These are phyloP conservation scores for Chernovozyma sophiae-reginae DNA, from an alignment of 1,139 yeast genomes.

Conservation along the genomic window DNA sequence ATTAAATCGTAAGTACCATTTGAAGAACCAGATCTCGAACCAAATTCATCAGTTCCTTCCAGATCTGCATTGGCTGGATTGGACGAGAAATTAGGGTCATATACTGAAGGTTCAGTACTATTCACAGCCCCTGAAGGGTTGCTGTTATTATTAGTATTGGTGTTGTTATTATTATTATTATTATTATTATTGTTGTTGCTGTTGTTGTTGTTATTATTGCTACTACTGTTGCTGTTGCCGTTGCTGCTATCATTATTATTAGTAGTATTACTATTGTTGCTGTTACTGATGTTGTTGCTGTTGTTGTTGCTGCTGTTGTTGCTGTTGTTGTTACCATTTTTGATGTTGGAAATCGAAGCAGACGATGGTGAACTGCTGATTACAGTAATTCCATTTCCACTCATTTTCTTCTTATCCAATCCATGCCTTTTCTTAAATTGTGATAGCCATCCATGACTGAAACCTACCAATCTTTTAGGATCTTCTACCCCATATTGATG, in stretches of 20 bases:
- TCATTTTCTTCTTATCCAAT: slow-evolving; percentile 36
- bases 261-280: neutral
- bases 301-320: neutral
- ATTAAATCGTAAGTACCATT: slow-evolving; percentile 20
- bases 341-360: slow-evolving; percentile 1
- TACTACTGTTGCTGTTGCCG: neutral
- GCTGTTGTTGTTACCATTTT: slow-evolving; percentile 5
- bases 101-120: neutral
- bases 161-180: neutral
- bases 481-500: slow-evolving; percentile 56
- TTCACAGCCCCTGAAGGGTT: neutral
- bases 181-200: slow-evolving; percentile 5
- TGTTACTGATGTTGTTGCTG: neutral
- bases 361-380: slow-evolving; percentile 4
- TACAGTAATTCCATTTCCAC: slow-evolving; percentile 12
- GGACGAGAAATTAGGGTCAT: slow-evolving; percentile 1
- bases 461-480: slow-evolving; percentile 50
- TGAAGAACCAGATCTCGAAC: slow-evolving; percentile 5
- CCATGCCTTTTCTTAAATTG: slow-evolving; percentile 60
- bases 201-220: neutral
- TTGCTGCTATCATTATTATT: slow-evolving; percentile 2
- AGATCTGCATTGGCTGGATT: neutral
- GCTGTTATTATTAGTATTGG: too few species aligned
- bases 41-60: slow-evolving; percentile 1
- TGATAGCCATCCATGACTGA: slow-evolving; percentile 60